Percentiles rank a stretch among this genome's conserved stretches.
Conservation (phyloP, 805 yeast species). For the Barnettozyma sp. region DNA sequence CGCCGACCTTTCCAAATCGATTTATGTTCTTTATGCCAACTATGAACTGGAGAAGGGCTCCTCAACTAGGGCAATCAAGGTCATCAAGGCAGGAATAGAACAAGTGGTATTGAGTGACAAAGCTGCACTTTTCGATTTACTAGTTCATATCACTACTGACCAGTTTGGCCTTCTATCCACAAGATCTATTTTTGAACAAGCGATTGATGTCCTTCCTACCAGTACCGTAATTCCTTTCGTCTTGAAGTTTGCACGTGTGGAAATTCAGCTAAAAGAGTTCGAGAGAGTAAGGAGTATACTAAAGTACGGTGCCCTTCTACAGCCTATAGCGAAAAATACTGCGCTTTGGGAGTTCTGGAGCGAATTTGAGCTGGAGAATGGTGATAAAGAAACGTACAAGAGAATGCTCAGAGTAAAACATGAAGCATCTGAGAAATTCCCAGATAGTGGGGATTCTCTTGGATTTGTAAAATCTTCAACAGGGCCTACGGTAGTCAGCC, state of each 20-base stretch:
- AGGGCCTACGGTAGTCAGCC: slow-evolving; percentile 31
- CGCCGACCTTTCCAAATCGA: slow-evolving; percentile 35
- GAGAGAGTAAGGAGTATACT: slow-evolving; percentile 58
- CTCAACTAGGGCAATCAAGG: slow-evolving; percentile 40
- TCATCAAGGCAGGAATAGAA: slow-evolving; percentile 38
- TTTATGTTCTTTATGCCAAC: slow-evolving; percentile 50
- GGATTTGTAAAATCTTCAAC: slow-evolving; percentile 42
- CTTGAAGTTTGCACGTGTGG: slow-evolving; percentile 51
- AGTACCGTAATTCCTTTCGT: slow-evolving; percentile 37
- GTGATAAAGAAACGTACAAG: slow-evolving; percentile 64
- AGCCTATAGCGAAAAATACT: slow-evolving; percentile 29
- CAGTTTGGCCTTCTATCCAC: slow-evolving; percentile 36
- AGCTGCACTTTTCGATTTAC: slow-evolving; percentile 37
- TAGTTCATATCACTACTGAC: slow-evolving; percentile 35
- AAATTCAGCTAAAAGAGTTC: slow-evolving; percentile 43
- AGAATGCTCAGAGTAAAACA: slow-evolving; percentile 64
- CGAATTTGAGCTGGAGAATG: slow-evolving; percentile 62
- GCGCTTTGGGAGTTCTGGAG: slow-evolving; percentile 66
- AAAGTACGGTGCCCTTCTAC: slow-evolving; percentile 43
- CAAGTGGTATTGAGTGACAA: slow-evolving; percentile 26
- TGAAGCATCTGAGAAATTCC: slow-evolving; percentile 26
- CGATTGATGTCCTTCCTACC: slow-evolving; percentile 42
- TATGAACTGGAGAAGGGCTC: slow-evolving; percentile 55
- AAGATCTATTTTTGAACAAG: slow-evolving; percentile 45
- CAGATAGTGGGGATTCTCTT: slow-evolving; percentile 30